Evolutionary conservation across 1,139 yeast genomes (phyloP), one percentile per base, ranked within the genome.

Genomic region (Candida tetrigidarum): DNA sequence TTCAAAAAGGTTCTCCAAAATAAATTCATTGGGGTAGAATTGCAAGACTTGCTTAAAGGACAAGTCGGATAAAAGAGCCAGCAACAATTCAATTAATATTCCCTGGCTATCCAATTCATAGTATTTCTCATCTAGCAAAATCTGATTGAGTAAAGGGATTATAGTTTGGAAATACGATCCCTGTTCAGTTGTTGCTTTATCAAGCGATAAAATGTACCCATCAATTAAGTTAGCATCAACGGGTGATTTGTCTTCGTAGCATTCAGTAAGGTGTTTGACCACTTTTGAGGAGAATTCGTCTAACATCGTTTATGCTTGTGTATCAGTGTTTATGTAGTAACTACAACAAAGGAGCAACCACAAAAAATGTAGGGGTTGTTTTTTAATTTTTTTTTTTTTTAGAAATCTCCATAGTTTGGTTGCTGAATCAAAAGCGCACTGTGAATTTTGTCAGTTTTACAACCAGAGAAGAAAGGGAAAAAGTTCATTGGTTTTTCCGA

Each of bases 61-160:
- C 16, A 64, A 41, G 19, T 44, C 45, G 7, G 52, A 30, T 16
- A 70, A 47, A 1, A 69, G 40, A 7, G 55, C 50, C 27, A 58
- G 63, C 25, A 65, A 54, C 11, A 69, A 53, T 7, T 51, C 55
- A 3, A 66, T 45, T 3, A 63, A 45, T 5, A 46, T 46, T 4
- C 48, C 49, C 5, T 54, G 47, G 1, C 66, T 63, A 48, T 69
- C 74, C 10, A 60, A 41, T 10, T 45, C 52, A 19, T 52, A 45
- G 42, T 59, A 57, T 33, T 54, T 45, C 14, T 50, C 51, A 30
- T 51, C 48, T 8, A 51, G 33, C 22, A 53, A 40, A 2, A 50
- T 39, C 27, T 49, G 48, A 32, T 50, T 51, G 9, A 53, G 44
- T 8, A 43, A 27, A 11, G 53, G 41, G 5, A 53, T 43, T 6